A percentile compares a stretch with the other conserved stretches of the same genome.
These are phyloP conservation scores for Fragaria vesca DNA, from an alignment of 306 rosid species.

Conservation along the genomic window DNA sequence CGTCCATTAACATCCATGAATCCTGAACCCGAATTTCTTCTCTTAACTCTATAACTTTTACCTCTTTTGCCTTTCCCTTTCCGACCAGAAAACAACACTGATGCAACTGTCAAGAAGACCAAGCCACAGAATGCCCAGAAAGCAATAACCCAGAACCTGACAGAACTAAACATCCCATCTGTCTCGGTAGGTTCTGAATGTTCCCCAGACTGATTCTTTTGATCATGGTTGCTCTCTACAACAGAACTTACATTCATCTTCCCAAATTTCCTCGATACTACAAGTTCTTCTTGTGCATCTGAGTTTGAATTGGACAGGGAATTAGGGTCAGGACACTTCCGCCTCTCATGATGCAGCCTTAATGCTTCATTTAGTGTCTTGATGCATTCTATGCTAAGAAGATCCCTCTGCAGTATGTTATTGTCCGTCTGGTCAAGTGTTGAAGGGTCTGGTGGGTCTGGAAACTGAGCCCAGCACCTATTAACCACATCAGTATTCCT, in stretches of 20 bases:
- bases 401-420: constrained; percentile 43
- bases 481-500: constrained; percentile 66
- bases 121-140: constrained; percentile 81
- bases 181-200: constrained; percentile 26
- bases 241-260: constrained; percentile 33
- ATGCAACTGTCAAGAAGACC: constrained; percentile 57
- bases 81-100: constrained; percentile 52
- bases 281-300: constrained; percentile 29
- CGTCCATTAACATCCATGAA: constrained; percentile 58
- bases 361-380: constrained; percentile 81
- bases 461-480: constrained; percentile 84
- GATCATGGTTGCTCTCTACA: constrained; percentile 24
- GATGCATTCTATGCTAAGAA: constrained; percentile 84
- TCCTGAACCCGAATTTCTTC: constrained; percentile 58
- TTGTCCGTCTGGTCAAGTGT: constrained; percentile 41
- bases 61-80: constrained; percentile 54
- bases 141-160: constrained; percentile 72
- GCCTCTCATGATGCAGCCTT: constrained; percentile 60
- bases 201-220: constrained; percentile 35
- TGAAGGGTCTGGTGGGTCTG: constrained; percentile 72
- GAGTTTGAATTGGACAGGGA: constrained; percentile 37
- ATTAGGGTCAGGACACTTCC: constrained; percentile 52
- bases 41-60: constrained; percentile 59
- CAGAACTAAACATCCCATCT: constrained; percentile 61
- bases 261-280: constrained; percentile 50